Conservation (phyloP, 1,139 yeast species). For the Saccharomyces uvarum region DNA sequence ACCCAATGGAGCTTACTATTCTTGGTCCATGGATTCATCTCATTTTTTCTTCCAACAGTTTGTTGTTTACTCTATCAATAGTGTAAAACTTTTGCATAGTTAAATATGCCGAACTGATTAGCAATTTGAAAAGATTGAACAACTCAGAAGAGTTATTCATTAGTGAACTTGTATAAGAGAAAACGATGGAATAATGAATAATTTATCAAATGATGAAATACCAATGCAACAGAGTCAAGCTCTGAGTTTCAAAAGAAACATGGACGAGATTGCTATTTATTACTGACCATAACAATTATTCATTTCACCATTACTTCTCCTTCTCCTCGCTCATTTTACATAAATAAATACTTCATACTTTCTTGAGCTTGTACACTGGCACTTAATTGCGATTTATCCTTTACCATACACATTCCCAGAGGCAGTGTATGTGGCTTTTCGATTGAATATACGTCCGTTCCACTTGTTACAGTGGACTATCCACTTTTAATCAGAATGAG, state of each 20-base stretch:
- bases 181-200: constrained; percentile 6
- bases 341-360: not conserved
- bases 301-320: not conserved
- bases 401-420: not conserved
- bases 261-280: constrained; percentile 44
- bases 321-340: not conserved
- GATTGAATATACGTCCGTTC: not conserved
- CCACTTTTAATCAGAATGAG: not conserved
- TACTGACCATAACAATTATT: constrained; percentile 13
- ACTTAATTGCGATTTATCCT: not conserved
- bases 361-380: not conserved
- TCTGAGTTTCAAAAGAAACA: constrained; percentile 48
- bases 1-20: constrained; percentile 90
- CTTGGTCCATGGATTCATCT: constrained; percentile 54
- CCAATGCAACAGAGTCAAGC: constrained; percentile 90
- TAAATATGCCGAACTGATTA: constrained; percentile 57
- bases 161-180: constrained; percentile 4
- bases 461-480: not conserved
- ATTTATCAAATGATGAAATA: constrained; percentile 57
- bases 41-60: constrained; percentile 28
- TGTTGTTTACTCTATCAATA: constrained; percentile 15
- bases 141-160: constrained; percentile 8
- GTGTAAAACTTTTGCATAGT: constrained; percentile 43
- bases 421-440: not conserved
- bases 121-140: constrained; percentile 7